Evolutionary conservation across 73 alveolate species (phyloP), one percentile per base, ranked within the genome.

Genomic region (Tetrahymena elliotti): DNA sequence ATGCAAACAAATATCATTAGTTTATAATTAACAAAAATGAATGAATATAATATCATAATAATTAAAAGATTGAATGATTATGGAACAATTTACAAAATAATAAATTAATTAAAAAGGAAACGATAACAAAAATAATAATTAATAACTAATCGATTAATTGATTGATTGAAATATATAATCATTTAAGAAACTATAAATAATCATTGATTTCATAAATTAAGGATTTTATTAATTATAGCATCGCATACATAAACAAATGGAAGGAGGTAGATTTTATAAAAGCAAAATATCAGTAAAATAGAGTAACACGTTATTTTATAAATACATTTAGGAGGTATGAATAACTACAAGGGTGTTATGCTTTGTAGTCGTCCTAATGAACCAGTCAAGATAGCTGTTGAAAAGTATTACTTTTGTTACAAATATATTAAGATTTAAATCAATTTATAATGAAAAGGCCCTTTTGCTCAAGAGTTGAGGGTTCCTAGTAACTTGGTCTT

Each of bases 281-380:
- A 47, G 82, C 82, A 47, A 47, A 47, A 47, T 47, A 47, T 47
- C 82, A 47, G 20, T 47, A 47, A 47, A 13, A 47, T 47, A 18
- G 82, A 47, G 82, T 47, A 10, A 47, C 0, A 3, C 20, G 20
- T 68, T n/a, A 27, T 68, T 68, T 68, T 68, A 22, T 68, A 94
- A 94, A 84, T 84, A 93, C 95, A 41, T 92, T 35, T 35, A 84
- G 93, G 52, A 24, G 95, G 95, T 20, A 33, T 92, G 53, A 94
- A 94, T 53, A 98, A 98, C 96, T 98, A 97, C 96, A 98, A 98
- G 95, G 99, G 99, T 39, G 99, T 98, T 52, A 98, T 98, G 99
- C 98, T 98, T 37, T 98, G 99, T 95, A 98, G 97, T 97, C 84
- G 99, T 13, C 99, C 99, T 33, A 97, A 97, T 93, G 98, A 98